Percentiles rank a stretch among this genome's conserved stretches.
phyloP scores from a whole-genome alignment of 768 basidiomycete genomes.

The Leccinum rimulosum region DNA sequence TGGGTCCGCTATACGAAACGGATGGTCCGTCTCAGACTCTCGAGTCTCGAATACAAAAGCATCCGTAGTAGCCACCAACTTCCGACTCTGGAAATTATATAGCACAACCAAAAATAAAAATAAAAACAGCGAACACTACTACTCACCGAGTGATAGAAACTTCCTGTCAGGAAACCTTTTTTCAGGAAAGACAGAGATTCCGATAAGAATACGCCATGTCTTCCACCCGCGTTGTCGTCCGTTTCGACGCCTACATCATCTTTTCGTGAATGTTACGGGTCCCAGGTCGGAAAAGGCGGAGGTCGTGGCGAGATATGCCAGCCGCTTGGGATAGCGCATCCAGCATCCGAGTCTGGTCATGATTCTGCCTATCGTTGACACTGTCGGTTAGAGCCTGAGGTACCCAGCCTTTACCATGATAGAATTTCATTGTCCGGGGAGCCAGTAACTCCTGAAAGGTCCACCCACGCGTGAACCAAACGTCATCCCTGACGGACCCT shows the following conservation, averaged over 20 bases:
- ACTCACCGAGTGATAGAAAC: too few relatives aligned
- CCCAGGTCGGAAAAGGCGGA: slow-evolving; percentile 25
- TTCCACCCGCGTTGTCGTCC: slow-evolving; percentile 34
- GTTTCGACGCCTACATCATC: slow-evolving; percentile 35
- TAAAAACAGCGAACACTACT: too few relatives aligned
- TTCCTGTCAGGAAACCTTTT: too few relatives aligned
- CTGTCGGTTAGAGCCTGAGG: slow-evolving; percentile 19
- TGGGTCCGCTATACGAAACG: too few relatives aligned
- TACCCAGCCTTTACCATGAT: slow-evolving; percentile 23
- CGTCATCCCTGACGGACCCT: slow-evolving; percentile 14
- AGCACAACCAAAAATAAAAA: too few relatives aligned
- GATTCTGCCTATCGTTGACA: slow-evolving; percentile 27
- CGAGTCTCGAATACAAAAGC: too few relatives aligned
- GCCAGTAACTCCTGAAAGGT: slow-evolving; percentile 31
- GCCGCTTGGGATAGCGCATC: slow-evolving; percentile 25
- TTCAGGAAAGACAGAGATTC: slow-evolving; percentile 13
- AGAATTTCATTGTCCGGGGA: slow-evolving; percentile 31
- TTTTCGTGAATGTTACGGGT: slow-evolving; percentile 25
- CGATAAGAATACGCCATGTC: slow-evolving; percentile 35
- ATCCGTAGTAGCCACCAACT: too few relatives aligned
- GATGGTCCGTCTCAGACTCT: too few relatives aligned
- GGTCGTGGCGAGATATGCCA: slow-evolving; percentile 25
- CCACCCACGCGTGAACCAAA: slow-evolving; percentile 35
- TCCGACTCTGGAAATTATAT: too few relatives aligned
- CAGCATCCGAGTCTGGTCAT: slow-evolving; percentile 15